phyloP scores from a whole-genome alignment of 2,329 filamentous ascomycete species.

The Xylariaceae sp. region DNA sequence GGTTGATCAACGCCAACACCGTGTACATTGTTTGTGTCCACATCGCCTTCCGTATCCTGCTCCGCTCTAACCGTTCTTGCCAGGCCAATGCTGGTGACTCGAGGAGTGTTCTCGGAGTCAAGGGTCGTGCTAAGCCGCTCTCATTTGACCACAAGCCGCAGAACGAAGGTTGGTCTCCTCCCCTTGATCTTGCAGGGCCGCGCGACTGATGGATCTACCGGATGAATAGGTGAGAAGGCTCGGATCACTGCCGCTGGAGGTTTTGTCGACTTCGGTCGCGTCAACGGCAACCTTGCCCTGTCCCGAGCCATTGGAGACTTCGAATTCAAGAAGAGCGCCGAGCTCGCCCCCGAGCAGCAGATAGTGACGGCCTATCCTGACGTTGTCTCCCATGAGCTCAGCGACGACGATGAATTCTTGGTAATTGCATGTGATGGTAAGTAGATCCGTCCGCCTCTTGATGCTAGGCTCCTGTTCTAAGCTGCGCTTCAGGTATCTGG shows the following conservation, averaged over 20 bases:
- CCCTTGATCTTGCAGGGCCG: background rate
- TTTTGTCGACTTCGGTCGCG: slow-evolving; percentile 96
- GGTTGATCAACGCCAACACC: slow-evolving; percentile 80
- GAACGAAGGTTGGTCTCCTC: slow-evolving; percentile 67
- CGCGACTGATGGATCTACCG: too few species aligned
- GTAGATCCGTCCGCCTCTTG: slow-evolving; percentile 24
- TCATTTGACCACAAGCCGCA: slow-evolving; percentile 99
- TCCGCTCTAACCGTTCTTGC: slow-evolving; percentile 12
- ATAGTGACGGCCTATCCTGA: slow-evolving; percentile 97
- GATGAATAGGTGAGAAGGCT: slow-evolving; percentile 92
- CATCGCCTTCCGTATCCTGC: slow-evolving; percentile 5
- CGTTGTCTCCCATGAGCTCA: slow-evolving; percentile 83
- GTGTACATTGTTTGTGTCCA: slow-evolving; percentile 78
- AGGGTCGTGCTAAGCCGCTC: slow-evolving; percentile 91
- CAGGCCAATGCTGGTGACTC: slow-evolving; percentile 98
- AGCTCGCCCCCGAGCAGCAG: slow-evolving; percentile 94
- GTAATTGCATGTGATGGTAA: slow-evolving; percentile 88
- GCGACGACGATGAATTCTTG: slow-evolving; percentile 90
- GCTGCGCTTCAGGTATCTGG: slow-evolving; percentile 74
- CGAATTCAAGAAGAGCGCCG: slow-evolving; percentile 98
- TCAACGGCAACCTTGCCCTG: slow-evolving; percentile 94
- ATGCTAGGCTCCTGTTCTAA: slow-evolving; percentile 3
- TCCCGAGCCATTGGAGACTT: slow-evolving; percentile 98
- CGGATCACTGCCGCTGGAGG: slow-evolving; percentile 92
- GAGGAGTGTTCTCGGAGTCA: slow-evolving; percentile 88